Percentiles rank a stretch among this genome's conserved stretches.
phyloP scores from a whole-genome alignment of 2,329 filamentous ascomycete genomes.

The Tolypocladium amazonense region DNA sequence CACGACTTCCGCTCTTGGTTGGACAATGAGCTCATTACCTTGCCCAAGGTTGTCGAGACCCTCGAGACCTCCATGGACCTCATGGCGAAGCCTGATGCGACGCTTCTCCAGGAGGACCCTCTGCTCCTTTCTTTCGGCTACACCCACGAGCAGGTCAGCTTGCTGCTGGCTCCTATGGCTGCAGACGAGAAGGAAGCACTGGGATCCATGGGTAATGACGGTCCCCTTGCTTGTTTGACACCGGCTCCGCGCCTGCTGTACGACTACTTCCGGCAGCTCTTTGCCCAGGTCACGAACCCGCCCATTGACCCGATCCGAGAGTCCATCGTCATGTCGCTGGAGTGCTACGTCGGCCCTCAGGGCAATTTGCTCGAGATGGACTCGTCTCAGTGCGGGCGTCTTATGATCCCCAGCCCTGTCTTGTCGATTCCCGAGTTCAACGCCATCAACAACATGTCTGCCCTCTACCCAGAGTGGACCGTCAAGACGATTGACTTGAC shows the following conservation, averaged over 20 bases:
- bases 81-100: conserved; percentile 53
- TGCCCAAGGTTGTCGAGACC: conserved; percentile 63
- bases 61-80: conserved; percentile 53
- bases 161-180: conserved; percentile 90
- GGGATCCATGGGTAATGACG: conserved; percentile 97
- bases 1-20: conserved; percentile 86
- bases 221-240: conserved; percentile 84
- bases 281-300: conserved; percentile 95
- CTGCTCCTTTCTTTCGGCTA: conserved; percentile 83
- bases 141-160: conserved; percentile 86
- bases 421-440: conserved; percentile 88
- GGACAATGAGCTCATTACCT: conserved; percentile 70
- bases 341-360: conserved; percentile 92
- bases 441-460: conserved; percentile 66
- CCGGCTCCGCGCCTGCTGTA: conserved; percentile 79
- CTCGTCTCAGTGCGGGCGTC: conserved; percentile 72
- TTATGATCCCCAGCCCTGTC: conserved; percentile 80
- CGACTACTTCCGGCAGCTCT: conserved; percentile 96
- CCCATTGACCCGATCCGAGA: conserved; percentile 96
- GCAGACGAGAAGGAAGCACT: conserved; percentile 95
- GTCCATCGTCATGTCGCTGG: conserved; percentile 95
- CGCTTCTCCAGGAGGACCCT: conserved; percentile 71
- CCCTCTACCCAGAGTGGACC: conserved; percentile 68
- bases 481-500: conserved; percentile 88
- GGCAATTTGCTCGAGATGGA: conserved; percentile 95